Evolutionary conservation across 2,329 filamentous ascomycete species (phyloP).

Genomic region (Rutstroemia sp.): DNA sequence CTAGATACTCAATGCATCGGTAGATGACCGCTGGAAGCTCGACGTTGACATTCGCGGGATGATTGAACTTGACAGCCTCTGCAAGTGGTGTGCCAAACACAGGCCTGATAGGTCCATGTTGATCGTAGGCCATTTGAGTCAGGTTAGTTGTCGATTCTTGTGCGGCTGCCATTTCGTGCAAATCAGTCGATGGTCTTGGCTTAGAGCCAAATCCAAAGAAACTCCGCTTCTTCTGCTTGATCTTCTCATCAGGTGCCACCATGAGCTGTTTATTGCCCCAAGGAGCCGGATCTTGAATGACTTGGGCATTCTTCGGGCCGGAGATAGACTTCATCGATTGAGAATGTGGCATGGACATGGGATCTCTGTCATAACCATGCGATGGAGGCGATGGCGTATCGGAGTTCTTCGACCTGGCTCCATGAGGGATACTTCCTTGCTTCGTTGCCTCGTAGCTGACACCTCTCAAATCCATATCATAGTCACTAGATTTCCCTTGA

Average conservation of each 20-base stretch:
- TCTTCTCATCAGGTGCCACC: slow-evolving; percentile 60
- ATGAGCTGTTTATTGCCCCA: slow-evolving; percentile 74
- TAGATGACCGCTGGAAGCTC: slow-evolving; percentile 89
- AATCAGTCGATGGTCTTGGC: slow-evolving; percentile 49
- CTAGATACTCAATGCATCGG: slow-evolving; percentile 88
- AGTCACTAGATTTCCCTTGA: slow-evolving; percentile 30
- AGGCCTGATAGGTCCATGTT: slow-evolving; percentile 51
- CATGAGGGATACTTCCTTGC: slow-evolving; percentile 29
- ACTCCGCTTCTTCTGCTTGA: slow-evolving; percentile 68
- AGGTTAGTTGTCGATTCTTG: slow-evolving; percentile 39
- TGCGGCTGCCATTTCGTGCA: slow-evolving; percentile 45
- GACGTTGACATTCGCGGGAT: slow-evolving; percentile 63
- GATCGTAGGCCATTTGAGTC: slow-evolving; percentile 36
- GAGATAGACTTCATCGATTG: slow-evolving; percentile 58
- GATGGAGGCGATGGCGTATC: slow-evolving; percentile 27
- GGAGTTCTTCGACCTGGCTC: slow-evolving; percentile 25
- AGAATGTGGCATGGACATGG: slow-evolving; percentile 23
- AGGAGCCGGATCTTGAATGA: slow-evolving; percentile 73
- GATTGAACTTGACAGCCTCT: slow-evolving; percentile 78
- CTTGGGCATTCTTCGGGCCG: slow-evolving; percentile 71
- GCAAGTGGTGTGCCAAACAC: slow-evolving; percentile 81
- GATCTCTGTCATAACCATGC: slow-evolving; percentile 24
- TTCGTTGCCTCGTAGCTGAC: slow-evolving; percentile 33
- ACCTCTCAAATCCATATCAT: slow-evolving; percentile 32
- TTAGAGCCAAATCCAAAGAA: slow-evolving; percentile 64